Evolutionary conservation across 495 filamentous ascomycete genomes (phyloP), one percentile per base, ranked within the genome.

Genomic region (Aspergillus biplanus): DNA sequence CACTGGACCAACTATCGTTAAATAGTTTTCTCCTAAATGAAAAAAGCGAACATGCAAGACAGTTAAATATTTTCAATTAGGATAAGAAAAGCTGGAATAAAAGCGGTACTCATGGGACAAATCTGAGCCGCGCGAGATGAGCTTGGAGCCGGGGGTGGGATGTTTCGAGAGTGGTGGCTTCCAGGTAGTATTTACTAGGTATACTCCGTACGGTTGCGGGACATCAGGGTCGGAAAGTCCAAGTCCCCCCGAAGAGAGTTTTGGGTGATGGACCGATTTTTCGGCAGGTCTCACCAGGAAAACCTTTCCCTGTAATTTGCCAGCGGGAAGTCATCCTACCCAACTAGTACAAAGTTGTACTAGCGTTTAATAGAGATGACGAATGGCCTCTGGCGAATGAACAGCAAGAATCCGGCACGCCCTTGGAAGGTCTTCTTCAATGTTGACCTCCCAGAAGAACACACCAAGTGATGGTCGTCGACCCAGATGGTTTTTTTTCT

Each of bases 371-470:
- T 2, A 6, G 21, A 39, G 76, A 76, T 77, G 76, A 79, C 73
- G 76, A 79, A 75, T 77, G 70, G 49, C 62, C 52, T 48, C 33
- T 69, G 52, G 64, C 76, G 66, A 76, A 73, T 75, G 63, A 69
- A 57, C 59, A 47, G 73, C 59, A 48, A 67, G 59, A 60, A 71
- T 44, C 27, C 8, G 13, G 34, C 71, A 69, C 66, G 66, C 55
- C 55, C 52, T 44, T 39, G 18, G 46, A 37, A 57, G 4, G 21
- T 27, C n/a, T 55, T 35, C 16, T 15, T 11, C 16, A 34, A 54
- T 7, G 32, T 15, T 54, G 52, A 31, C 9, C 27, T 2, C 12
- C 12, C 46, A 48, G n/a, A 4, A 8, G 39, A 44, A 11, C 39
- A 27, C 21, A 27, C 21, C 21, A 27, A 27, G 21, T 27, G 21